Percentiles rank a stretch among this genome's conserved stretches.
These are phyloP conservation scores for Kluyveromyces starmeri DNA, from an alignment of 805 yeast species.

Conservation along the genomic window DNA sequence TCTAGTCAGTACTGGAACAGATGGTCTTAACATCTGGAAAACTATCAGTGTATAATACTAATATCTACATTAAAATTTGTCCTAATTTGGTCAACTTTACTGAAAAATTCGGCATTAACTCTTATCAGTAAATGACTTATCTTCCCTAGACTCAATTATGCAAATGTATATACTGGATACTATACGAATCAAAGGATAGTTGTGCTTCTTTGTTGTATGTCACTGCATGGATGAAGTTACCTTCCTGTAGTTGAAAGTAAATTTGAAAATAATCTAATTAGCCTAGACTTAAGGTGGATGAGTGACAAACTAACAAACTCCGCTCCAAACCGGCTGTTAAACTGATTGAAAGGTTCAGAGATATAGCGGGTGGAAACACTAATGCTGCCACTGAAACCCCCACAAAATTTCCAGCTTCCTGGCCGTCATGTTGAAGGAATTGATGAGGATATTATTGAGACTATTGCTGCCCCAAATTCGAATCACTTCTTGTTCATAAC, in stretches of 20 bases:
- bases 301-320: not conserved
- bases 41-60: conserved; percentile 72
- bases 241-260: no score
- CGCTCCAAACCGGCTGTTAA: not conserved
- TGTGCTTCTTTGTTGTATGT: no score
- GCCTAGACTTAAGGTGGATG: conserved; percentile 1
- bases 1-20: conserved; percentile 88
- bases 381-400: conserved; percentile 26
- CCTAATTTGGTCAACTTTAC: no score
- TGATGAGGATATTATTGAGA: conserved; percentile 19
- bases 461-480: conserved; percentile 18
- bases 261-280: no score
- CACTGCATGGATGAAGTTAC: no score
- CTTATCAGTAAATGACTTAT: no score
- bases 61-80: not conserved
- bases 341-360: no score
- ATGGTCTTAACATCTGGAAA: conserved; percentile 92
- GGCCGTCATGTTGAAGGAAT: conserved; percentile 6
- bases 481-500: conserved; percentile 24
- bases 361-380: no score
- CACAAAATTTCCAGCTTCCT: conserved; percentile 18
- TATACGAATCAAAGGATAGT: no score
- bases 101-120: no score
- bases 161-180: no score
- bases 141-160: no score